Conservation (phyloP, 345 rosid genomes). For the Cardamine resedifolia region DNA sequence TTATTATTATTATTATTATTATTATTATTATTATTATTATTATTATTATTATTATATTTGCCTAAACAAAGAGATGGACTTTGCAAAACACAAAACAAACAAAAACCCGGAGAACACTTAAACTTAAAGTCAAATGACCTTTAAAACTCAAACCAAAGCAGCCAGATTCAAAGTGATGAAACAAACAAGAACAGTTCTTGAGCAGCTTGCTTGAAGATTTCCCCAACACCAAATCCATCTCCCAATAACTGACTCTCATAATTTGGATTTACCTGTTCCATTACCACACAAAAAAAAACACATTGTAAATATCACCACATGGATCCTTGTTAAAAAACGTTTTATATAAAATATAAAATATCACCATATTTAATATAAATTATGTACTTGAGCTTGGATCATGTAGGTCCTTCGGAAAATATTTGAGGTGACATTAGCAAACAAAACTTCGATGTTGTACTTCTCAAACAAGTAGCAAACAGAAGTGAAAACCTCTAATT, state of each 20-base stretch:
- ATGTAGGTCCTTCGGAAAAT: conserved; percentile 43
- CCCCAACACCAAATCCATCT: conserved; percentile 46
- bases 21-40: no score
- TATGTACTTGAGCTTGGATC: conserved; percentile 60
- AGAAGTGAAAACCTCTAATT: conserved; percentile 47
- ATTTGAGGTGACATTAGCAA: conserved; percentile 54
- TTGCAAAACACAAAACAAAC: not conserved
- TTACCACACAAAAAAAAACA: not conserved
- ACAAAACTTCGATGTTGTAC: no score
- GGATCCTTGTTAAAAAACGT: no score
- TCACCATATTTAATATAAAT: not conserved
- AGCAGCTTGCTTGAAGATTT: conserved; percentile 58
- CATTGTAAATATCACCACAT: not conserved
- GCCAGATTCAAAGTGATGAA: conserved; percentile 20
- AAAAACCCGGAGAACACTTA: conserved; percentile 2
- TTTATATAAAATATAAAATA: no score
- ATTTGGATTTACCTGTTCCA: conserved; percentile 24
- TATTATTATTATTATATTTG: no score
- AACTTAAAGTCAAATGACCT: no score
- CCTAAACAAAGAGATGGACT: not conserved
- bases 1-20: no score
- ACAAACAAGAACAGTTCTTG: conserved; percentile 32
- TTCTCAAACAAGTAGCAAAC: conserved; percentile 60
- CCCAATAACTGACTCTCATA: conserved; percentile 33
- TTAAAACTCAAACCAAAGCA: not conserved